phyloP scores from a whole-genome alignment of 164 flowering plant genomes.

The Stephania cephalantha region DNA sequence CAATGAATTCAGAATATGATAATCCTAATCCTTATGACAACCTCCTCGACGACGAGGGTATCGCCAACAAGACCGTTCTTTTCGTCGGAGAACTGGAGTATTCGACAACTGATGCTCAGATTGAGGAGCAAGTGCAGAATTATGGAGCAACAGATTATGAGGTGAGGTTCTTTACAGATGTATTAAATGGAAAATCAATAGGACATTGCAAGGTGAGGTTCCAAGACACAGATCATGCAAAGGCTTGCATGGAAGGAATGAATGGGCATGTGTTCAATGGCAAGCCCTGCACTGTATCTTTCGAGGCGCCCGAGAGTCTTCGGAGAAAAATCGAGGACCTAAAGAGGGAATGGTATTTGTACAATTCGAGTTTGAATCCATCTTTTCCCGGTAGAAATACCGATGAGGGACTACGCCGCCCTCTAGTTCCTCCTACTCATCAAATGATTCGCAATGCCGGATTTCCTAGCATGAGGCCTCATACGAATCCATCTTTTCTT shows the following conservation, averaged over 20 bases:
- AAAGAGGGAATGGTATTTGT: too few species aligned
- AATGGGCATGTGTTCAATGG: constrained; percentile 81
- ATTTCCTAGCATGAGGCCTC: too few species aligned
- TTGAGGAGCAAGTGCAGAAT: constrained; percentile 59
- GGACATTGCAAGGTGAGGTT: constrained; percentile 89
- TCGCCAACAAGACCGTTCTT: constrained; percentile 67
- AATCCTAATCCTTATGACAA: too few species aligned
- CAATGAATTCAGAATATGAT: too few species aligned
- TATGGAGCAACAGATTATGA: constrained; percentile 59
- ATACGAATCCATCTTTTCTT: too few species aligned
- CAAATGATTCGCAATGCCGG: too few species aligned
- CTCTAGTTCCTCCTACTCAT: too few species aligned
- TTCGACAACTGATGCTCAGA: constrained; percentile 88
- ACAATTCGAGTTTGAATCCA: too few species aligned
- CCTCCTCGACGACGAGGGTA: constrained; percentile 59
- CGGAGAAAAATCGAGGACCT: constrained; percentile 49
- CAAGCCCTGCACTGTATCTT: constrained; percentile 73
- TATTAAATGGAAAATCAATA: constrained; percentile 81
- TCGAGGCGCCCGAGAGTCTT: constrained; percentile 57
- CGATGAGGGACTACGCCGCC: too few species aligned
- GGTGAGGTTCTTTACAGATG: constrained; percentile 74
- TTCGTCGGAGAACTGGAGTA: constrained; percentile 83
- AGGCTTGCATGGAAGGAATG: constrained; percentile 86
- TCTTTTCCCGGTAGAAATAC: too few species aligned
- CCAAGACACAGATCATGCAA: constrained; percentile 56